Base-by-base conservation (phyloP, 2,329 filamentous ascomycete species). In the Akanthomyces uredinophilus region DNA sequence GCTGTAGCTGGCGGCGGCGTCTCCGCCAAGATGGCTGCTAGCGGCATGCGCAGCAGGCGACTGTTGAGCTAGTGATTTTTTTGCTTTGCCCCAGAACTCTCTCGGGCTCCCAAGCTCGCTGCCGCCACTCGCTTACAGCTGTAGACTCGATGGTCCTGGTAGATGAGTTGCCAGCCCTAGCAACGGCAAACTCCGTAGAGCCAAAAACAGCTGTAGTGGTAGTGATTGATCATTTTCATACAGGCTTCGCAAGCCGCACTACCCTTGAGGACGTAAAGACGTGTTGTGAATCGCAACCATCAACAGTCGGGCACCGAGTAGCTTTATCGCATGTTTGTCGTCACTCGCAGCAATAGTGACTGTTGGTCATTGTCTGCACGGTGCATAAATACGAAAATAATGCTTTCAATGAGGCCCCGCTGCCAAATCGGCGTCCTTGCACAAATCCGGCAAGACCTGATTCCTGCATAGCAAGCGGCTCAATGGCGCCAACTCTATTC, bases 401-500 rank as follows among this genome's bases (percentile, higher is more conserved):
- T 20, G 18, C 39, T 14, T 20, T 32, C 39, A 20, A 4, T 44
- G 39, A 44, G 52, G 52, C 52, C 44, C 52, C 39, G 41, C 24
- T 32, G 22, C 8, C 8, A 13, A 43, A 43, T 29, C 5, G 52
- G 24, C 18, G 24, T 43, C 54, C 8, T 49, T 58, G 55, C 10
- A 49, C 55, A 39, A 49, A 58, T 58, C 16, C 44, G 55, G 55
- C 44, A 49, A n/a, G 20, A 16, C 43, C 11, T 13, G 20, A n/a
- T 22, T 39, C 14, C 37, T 6, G 14, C 29, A 58, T 44, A 20
- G 5, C 27, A 6, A 27, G 11, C 24, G 52, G 39, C 37, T 27
- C 49, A 27, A 53, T 53, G 29, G 57, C 46, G 57, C 29, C 57
- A 60, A 60, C 57, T 46, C 49, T 60, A 60, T 46, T 39, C 39